Evolutionary conservation across 345 rosid species (phyloP).

Genomic region (Linum trigynum): DNA sequence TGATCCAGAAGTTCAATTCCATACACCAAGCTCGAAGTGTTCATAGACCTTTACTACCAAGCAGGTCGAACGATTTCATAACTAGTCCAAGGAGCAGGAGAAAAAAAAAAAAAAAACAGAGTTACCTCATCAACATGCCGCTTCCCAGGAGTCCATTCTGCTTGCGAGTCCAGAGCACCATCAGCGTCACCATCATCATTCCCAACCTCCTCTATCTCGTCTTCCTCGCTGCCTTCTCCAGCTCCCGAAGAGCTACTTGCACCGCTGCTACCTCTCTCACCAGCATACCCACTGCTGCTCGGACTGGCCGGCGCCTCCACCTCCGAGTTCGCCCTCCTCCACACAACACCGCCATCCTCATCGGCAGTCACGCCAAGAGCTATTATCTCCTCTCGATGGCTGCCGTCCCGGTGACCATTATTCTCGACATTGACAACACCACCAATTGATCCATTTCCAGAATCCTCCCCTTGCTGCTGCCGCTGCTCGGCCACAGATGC

Average conservation of each 20-base stretch:
- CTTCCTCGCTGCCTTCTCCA: conserved; percentile 36
- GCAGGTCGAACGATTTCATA: not conserved
- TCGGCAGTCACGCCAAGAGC: conserved; percentile 13
- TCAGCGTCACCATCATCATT: conserved; percentile 16
- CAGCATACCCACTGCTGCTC: conserved; percentile 89
- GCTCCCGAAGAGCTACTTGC: conserved; percentile 37
- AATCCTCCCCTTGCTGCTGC: not conserved
- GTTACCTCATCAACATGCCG: conserved; percentile 79
- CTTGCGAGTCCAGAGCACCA: conserved; percentile 32
- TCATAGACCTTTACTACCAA: not conserved
- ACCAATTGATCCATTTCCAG: conserved; percentile 7
- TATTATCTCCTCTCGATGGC: conserved; percentile 2
- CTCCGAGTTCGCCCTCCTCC: conserved; percentile 40
- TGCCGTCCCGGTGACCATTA: not conserved
- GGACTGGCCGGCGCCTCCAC: conserved; percentile 50
- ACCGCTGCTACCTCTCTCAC: conserved; percentile 85
- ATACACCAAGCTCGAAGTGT: too few relatives aligned
- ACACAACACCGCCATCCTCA: conserved; percentile 11
- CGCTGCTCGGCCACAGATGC: not conserved
- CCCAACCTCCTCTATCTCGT: conserved; percentile 48
- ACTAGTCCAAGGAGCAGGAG: too few relatives aligned
- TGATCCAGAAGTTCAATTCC: too few relatives aligned
- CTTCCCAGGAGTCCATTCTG: conserved; percentile 67
- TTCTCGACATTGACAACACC: conserved; percentile 1
- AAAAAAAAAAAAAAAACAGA: too few relatives aligned